Percentiles rank a stretch among this genome's conserved stretches.
phyloP scores from a whole-genome alignment of 1,284 basidiomycete species.

The Sphagnurus paluster region DNA sequence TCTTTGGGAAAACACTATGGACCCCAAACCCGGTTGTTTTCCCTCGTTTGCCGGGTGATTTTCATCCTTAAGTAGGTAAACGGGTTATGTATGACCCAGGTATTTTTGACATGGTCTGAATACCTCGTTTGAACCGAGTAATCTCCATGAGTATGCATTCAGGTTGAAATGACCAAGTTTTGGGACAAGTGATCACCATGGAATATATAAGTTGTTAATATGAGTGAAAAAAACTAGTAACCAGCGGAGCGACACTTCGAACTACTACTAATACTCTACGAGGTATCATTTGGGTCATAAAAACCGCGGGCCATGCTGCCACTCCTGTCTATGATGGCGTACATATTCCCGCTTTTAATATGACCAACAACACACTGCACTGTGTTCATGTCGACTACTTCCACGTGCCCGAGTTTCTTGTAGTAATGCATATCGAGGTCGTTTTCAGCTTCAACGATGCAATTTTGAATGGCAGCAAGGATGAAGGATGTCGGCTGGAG shows the following conservation, averaged over 20 bases:
- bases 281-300: slow-evolving; percentile 5
- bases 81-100: neutral
- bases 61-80: neutral
- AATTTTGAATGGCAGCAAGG: slow-evolving; percentile 3
- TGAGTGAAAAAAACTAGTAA: neutral
- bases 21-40: slow-evolving; percentile 5
- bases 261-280: neutral
- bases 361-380: slow-evolving; percentile 6
- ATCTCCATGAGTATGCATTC: too few relatives aligned
- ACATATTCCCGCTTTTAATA: neutral
- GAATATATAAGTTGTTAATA: neutral
- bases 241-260: neutral
- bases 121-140: neutral
- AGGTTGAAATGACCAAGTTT: neutral
- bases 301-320: slow-evolving; percentile 1
- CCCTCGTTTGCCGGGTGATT: neutral
- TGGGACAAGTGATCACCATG: neutral
- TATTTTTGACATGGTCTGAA: neutral
- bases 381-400: slow-evolving; percentile 4
- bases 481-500: slow-evolving; percentile 6
- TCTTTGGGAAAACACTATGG: slow-evolving; percentile 5
- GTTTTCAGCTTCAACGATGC: slow-evolving; percentile 2
- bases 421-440: slow-evolving; percentile 10
- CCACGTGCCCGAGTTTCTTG: neutral
- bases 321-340: slow-evolving; percentile 5